Conservation (phyloP, 2,329 filamentous ascomycete genomes). For the Ophiocordyceps polyrhachis-furcata region DNA sequence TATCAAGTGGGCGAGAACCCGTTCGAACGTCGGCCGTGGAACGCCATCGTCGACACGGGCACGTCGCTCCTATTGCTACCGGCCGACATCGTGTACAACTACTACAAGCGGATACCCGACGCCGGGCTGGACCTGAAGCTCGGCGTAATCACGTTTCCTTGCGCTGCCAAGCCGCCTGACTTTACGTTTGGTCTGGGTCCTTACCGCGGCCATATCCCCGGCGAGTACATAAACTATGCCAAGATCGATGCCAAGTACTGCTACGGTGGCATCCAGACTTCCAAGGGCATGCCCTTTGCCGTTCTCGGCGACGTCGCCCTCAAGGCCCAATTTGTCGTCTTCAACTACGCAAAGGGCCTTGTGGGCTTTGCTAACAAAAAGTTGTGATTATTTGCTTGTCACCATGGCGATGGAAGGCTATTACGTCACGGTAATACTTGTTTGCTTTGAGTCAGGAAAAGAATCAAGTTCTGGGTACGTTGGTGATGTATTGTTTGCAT, state of each 20-base stretch:
- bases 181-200: constrained; percentile 16
- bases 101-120: constrained; percentile 38
- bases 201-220: constrained; percentile 17
- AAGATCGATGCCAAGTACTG: constrained; percentile 9
- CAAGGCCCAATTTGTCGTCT: constrained; percentile 25
- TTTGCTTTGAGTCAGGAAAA: too few relatives aligned
- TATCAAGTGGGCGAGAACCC: constrained; percentile 28
- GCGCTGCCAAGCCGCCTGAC: constrained; percentile 28
- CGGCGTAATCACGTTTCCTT: constrained; percentile 42
- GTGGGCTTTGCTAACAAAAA: constrained; percentile 22
- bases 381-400: not conserved
- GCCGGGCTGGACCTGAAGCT: constrained; percentile 22
- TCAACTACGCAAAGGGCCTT: constrained; percentile 13
- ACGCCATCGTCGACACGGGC: constrained; percentile 50
- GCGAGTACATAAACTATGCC: constrained; percentile 19
- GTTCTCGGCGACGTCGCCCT: constrained; percentile 23
- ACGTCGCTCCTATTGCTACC: constrained; percentile 47
- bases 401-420: not conserved
- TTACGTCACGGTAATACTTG: not conserved
- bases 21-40: constrained; percentile 15
- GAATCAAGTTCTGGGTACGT: too few relatives aligned
- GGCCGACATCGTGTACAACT: constrained; percentile 29
- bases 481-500: too few relatives aligned
- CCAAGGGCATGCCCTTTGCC: constrained; percentile 17
- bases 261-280: constrained; percentile 19